These are phyloP conservation scores for Chamaenerion angustifolium DNA, from an alignment of 345 rosid species.

Conservation along the genomic window DNA sequence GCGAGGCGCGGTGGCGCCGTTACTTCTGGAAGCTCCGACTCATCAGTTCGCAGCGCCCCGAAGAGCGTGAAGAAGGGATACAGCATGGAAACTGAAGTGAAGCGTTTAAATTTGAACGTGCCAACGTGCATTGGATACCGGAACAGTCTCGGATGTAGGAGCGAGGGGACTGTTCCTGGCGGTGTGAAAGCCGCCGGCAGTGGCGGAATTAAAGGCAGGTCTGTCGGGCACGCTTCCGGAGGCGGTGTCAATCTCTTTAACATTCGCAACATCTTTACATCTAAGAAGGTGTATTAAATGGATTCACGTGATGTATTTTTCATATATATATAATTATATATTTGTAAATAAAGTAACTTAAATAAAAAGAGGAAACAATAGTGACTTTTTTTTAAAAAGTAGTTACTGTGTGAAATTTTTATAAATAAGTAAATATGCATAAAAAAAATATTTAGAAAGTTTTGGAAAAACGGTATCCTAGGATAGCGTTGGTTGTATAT, in stretches of 20 bases:
- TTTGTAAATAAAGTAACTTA: no score
- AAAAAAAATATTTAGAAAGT: no score
- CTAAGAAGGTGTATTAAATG: neutral
- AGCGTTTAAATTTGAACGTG: constrained; percentile 31
- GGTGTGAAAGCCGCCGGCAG: constrained; percentile 26
- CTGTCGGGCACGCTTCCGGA: neutral
- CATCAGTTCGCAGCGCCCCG: constrained; percentile 7
- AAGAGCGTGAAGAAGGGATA: neutral
- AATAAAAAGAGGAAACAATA: no score
- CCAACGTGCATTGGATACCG: constrained; percentile 53
- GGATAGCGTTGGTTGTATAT: no score
- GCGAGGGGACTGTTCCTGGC: constrained; percentile 35
- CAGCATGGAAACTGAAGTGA: constrained; percentile 15
- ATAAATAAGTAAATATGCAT: no score
- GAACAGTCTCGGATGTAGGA: constrained; percentile 54
- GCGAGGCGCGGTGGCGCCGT: constrained; percentile 9
- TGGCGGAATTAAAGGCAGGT: constrained; percentile 4
- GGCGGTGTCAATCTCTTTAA: neutral
- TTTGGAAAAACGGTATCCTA: no score
- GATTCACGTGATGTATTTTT: no score
- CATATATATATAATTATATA: no score
- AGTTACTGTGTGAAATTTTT: no score
- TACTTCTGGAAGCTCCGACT: constrained; percentile 5
- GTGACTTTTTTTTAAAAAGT: no score
- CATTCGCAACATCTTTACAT: neutral